Base-by-base conservation (phyloP, 106 monocot genomes). In the Alisma plantagoaquatica region DNA sequence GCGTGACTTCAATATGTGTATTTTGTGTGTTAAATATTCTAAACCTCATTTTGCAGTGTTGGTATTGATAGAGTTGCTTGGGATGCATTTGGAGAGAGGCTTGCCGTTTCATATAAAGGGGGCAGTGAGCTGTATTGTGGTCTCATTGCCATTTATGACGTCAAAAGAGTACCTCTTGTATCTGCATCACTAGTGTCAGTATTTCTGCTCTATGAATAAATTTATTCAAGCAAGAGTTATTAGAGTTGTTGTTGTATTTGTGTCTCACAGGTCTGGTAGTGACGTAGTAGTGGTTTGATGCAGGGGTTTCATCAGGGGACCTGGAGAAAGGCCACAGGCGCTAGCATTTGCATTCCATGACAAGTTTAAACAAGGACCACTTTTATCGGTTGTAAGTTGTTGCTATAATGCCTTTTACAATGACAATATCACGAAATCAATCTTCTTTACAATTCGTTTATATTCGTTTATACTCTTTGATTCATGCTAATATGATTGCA, bases 361-460 rank as follows among this genome's bases (percentile, higher is more conserved):
- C 70, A 85, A 82, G 59, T 89, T 89, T 49, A 85, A 64, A 33
- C 96, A 89, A 62, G 96, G 96, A 2, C 81, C 96, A 4, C 55
- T 98, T 57, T 57, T 98, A 47, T 82, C 96, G 49, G 89, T 98
- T 78, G 96, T 98, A 73, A 72, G 78, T n/a, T n/a, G n/a, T n/a
- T 44, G 30, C 22, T 51, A 7, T 23, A 38, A 38, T 38, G 35
- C 14, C 35, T 38, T 22, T 27, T 14, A 44, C 33, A 24, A 31
- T 53, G 29, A 28, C 15, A 16, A 15, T 21, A 60, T n/a, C 18
- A 15, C 3, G 5, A 14, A 21, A 6, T 2, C 7, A 16, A 8
- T 38, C 4, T 48, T 21, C 20, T 23, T 17, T 27, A 46, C 3
- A 25, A 45, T 15, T 8, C 16, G 14, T 57, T 44, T 15, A 43